Conservation (phyloP, 2,329 filamentous ascomycete genomes). For the Arthrobotrys megalospora region DNA sequence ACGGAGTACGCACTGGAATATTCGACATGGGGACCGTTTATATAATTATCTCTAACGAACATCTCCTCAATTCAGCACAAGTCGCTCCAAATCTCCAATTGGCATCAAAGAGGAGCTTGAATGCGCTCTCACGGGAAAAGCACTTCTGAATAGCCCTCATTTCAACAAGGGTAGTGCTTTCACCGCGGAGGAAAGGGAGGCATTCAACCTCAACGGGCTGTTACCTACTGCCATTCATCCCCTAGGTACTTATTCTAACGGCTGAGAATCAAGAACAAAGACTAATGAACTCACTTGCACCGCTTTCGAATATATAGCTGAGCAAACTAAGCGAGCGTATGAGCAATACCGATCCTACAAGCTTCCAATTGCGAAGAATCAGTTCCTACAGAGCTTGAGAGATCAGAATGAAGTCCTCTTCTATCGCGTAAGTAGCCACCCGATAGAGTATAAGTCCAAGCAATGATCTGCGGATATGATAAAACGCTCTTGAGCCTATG, state of each 20-base stretch:
- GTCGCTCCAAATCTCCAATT: slow-evolving; percentile 49
- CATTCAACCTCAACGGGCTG: slow-evolving; percentile 80
- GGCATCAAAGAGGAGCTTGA: slow-evolving; percentile 36
- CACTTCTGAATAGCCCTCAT: slow-evolving; percentile 76
- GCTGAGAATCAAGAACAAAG: background rate
- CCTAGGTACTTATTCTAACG: slow-evolving; percentile 67
- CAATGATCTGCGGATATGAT: background rate
- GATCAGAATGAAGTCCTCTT: slow-evolving; percentile 89
- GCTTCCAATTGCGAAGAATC: slow-evolving; percentile 82
- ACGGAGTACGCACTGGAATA: background rate
- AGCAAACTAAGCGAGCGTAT: slow-evolving; percentile 83
- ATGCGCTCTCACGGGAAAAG: slow-evolving; percentile 67
- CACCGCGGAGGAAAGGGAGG: slow-evolving; percentile 76
- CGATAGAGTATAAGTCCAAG: background rate
- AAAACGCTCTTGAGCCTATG: background rate
- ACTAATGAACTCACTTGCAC: background rate
- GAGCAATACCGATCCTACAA: slow-evolving; percentile 78
- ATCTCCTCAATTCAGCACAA: background rate
- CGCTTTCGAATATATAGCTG: slow-evolving; percentile 69
- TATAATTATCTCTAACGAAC: background rate
- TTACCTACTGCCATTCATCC: slow-evolving; percentile 81
- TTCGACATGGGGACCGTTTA: no score
- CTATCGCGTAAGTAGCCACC: slow-evolving; percentile 73
- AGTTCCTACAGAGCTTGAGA: slow-evolving; percentile 86
- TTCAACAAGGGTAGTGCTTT: slow-evolving; percentile 91